A percentile compares a stretch with the other conserved stretches of the same genome.
Evolutionary conservation across 345 rosid species (phyloP).

Genomic region (Firmiana major): DNA sequence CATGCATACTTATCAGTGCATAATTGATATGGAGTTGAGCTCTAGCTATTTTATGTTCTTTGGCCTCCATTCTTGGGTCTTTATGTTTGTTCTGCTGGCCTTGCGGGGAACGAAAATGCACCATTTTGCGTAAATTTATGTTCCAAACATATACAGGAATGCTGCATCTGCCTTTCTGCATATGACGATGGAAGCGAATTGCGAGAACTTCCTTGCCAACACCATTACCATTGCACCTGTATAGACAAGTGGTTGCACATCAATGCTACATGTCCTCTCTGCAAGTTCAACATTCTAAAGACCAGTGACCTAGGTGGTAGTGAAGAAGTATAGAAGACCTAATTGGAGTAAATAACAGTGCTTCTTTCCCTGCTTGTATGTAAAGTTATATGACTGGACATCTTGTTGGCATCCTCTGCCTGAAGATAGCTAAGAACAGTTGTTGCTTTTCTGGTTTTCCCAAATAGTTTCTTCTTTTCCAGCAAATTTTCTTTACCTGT

Average conservation of each 20-base stretch:
- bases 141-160: background rate
- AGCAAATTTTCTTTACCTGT: too few relatives aligned
- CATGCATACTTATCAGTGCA: background rate
- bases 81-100: background rate
- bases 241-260: conserved; percentile 80
- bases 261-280: conserved; percentile 84
- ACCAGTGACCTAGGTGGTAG: conserved; percentile 26
- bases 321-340: background rate
- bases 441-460: background rate
- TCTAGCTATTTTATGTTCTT: background rate
- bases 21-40: background rate
- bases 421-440: background rate
- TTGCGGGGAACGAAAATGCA: background rate
- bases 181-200: conserved; percentile 74
- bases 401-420: background rate
- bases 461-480: background rate
- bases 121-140: background rate
- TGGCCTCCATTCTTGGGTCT: background rate
- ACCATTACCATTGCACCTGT: conserved; percentile 71
- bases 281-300: conserved; percentile 79
- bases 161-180: conserved; percentile 69
- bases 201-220: conserved; percentile 66
- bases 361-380: background rate
- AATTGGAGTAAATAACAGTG: background rate
- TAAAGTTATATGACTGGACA: background rate